These are phyloP conservation scores for Styphnolobium japonicum DNA, from an alignment of 306 rosid genomes.

Conservation along the genomic window DNA sequence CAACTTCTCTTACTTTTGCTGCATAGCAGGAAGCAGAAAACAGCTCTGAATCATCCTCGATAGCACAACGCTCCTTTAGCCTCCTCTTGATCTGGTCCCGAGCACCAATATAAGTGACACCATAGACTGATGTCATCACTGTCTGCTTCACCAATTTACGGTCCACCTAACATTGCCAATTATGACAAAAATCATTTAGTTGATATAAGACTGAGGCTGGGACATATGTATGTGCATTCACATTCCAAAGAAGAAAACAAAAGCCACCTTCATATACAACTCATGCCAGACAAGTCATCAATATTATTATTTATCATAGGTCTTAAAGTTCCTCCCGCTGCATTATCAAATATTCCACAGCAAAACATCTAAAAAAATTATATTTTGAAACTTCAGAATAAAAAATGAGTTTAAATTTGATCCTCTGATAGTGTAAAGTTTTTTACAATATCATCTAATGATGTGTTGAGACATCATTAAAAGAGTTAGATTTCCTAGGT, in stretches of 20 bases:
- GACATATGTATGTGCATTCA: background rate
- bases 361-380: background rate
- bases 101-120: conserved; percentile 94
- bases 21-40: conserved; percentile 90
- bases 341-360: conserved; percentile 1
- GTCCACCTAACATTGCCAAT: background rate
- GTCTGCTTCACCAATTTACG: conserved; percentile 96
- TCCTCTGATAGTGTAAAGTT: too few species aligned
- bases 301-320: background rate
- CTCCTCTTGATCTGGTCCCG: conserved; percentile 87
- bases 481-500: too few species aligned
- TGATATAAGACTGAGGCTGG: background rate
- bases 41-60: conserved; percentile 55
- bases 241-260: background rate
- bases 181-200: background rate
- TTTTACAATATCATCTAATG: too few species aligned
- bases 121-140: conserved; percentile 98
- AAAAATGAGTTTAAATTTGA: too few species aligned
- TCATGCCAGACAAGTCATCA: conserved; percentile 1
- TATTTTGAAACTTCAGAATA: background rate
- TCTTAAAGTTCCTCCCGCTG: background rate
- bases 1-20: conserved; percentile 66
- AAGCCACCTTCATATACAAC: background rate
- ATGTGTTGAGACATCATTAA: too few species aligned
- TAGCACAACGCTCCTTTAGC: conserved; percentile 71